phyloP scores from a whole-genome alignment of 1,284 basidiomycete genomes.

The Ustilago nuda region DNA sequence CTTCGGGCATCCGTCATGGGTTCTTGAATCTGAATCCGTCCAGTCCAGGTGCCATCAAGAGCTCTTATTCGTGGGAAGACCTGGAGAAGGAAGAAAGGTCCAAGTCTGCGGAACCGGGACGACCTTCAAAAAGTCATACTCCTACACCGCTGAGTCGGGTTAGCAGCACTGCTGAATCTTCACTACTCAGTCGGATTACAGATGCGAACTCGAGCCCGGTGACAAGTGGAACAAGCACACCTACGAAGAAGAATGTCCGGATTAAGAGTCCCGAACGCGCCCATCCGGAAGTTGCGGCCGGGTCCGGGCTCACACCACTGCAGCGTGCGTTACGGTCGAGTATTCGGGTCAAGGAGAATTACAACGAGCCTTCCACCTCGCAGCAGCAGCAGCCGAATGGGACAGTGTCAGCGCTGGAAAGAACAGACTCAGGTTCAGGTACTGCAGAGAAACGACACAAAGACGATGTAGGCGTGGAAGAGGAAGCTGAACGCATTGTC shows the following conservation, averaged over 20 bases:
- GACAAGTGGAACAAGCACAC: constrained; percentile 47
- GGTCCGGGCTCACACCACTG: constrained; percentile 28
- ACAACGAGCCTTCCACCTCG: constrained; percentile 12
- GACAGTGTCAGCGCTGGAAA: constrained; percentile 5
- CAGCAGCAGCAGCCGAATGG: not conserved
- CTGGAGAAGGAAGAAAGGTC: constrained; percentile 33
- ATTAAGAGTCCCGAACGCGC: constrained; percentile 47
- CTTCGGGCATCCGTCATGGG: constrained; percentile 50
- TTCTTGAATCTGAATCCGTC: constrained; percentile 57
- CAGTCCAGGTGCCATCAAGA: constrained; percentile 54
- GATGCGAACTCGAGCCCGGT: constrained; percentile 28
- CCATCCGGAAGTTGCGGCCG: constrained; percentile 31
- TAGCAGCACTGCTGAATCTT: constrained; percentile 5
- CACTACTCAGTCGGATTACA: constrained; percentile 15
- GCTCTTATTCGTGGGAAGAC: constrained; percentile 51
- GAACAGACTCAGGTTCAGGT: constrained; percentile 21
- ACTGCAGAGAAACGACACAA: constrained; percentile 50
- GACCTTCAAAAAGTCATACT: constrained; percentile 36
- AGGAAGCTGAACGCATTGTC: constrained; percentile 64
- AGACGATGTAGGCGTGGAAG: constrained; percentile 61
- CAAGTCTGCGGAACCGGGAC: constrained; percentile 11
- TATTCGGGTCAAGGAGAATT: constrained; percentile 44
- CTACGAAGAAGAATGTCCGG: constrained; percentile 48
- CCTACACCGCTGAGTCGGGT: constrained; percentile 26
- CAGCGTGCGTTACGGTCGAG: constrained; percentile 39